Evolutionary conservation across 2,329 filamentous ascomycete genomes (phyloP).

Genomic region (Rutstroemia sp.): DNA sequence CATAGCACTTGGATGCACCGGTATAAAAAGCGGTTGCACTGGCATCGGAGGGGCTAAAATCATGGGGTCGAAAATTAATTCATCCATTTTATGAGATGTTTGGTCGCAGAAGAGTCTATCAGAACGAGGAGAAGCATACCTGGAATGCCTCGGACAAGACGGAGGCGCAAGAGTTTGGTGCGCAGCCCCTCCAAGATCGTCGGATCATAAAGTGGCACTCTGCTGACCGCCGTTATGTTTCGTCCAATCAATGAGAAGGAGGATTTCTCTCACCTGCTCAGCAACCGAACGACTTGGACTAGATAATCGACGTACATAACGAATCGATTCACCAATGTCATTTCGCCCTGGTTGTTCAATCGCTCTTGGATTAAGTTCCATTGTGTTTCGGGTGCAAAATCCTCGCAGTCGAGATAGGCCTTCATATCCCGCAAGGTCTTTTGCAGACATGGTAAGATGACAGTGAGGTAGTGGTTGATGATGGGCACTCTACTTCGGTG

Average conservation of each 20-base stretch:
- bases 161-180: slow-evolving; percentile 42
- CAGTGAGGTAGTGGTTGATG: slow-evolving; percentile 47
- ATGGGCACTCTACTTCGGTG: slow-evolving; percentile 43
- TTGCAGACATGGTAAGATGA: slow-evolving; percentile 48
- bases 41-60: slow-evolving; percentile 19
- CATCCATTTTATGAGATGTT: slow-evolving; percentile 9
- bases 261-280: slow-evolving; percentile 38
- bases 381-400: slow-evolving; percentile 39
- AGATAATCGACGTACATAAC: slow-evolving; percentile 49
- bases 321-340: slow-evolving; percentile 46
- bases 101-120: neutral
- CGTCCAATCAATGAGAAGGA: slow-evolving; percentile 12
- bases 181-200: slow-evolving; percentile 45
- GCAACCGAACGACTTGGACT: slow-evolving; percentile 40
- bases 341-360: slow-evolving; percentile 44
- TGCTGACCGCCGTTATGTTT: slow-evolving; percentile 25
- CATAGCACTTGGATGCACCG: slow-evolving; percentile 13
- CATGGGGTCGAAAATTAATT: slow-evolving; percentile 16
- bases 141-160: slow-evolving; percentile 45
- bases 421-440: slow-evolving; percentile 47
- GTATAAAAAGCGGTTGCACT: slow-evolving; percentile 16
- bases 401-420: slow-evolving; percentile 42
- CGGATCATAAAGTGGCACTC: slow-evolving; percentile 47
- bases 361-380: slow-evolving; percentile 53
- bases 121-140: slow-evolving; percentile 19